Evolutionary conservation across 2,329 filamentous ascomycete genomes (phyloP).

Genomic region (Aspergillus versicolor): DNA sequence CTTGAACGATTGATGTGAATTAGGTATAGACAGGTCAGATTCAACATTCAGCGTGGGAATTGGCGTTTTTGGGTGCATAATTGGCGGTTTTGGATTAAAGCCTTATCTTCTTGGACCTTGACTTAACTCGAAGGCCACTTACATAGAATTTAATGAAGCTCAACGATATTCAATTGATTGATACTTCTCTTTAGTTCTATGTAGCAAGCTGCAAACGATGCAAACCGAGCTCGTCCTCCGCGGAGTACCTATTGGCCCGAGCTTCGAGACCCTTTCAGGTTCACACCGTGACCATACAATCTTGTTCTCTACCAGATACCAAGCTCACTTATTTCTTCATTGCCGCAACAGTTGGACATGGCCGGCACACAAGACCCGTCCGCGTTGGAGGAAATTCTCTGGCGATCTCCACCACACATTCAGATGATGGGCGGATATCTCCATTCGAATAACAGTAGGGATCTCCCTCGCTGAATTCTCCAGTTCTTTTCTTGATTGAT

Average conservation of each 20-base stretch:
- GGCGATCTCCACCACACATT: slow-evolving; percentile 46
- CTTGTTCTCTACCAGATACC: no score
- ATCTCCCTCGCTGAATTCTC: not conserved
- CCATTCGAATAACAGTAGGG: slow-evolving; percentile 46
- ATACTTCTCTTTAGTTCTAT: not conserved
- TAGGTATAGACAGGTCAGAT: slow-evolving; percentile 17
- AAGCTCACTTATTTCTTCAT: not conserved
- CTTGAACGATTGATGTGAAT: slow-evolving; percentile 8
- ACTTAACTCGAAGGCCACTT: not conserved
- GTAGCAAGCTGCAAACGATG: slow-evolving; percentile 26
- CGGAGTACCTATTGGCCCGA: slow-evolving; percentile 2
- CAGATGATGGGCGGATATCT: slow-evolving; percentile 48
- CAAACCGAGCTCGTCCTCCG: slow-evolving; percentile 25
- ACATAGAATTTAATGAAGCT: not conserved
- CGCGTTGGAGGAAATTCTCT: slow-evolving; percentile 46
- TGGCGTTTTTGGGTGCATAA: slow-evolving; percentile 11
- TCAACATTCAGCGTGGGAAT: slow-evolving; percentile 31
- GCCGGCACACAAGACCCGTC: slow-evolving; percentile 35
- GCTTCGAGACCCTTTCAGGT: not conserved
- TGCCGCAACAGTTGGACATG: slow-evolving; percentile 22
- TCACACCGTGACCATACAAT: no score
- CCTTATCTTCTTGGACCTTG: not conserved
- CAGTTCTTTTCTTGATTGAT: not conserved
- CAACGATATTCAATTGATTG: not conserved
- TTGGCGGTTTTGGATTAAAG: not conserved